phyloP scores from a whole-genome alignment of 768 basidiomycete species.

The Pleurotus citrinopileatus region DNA sequence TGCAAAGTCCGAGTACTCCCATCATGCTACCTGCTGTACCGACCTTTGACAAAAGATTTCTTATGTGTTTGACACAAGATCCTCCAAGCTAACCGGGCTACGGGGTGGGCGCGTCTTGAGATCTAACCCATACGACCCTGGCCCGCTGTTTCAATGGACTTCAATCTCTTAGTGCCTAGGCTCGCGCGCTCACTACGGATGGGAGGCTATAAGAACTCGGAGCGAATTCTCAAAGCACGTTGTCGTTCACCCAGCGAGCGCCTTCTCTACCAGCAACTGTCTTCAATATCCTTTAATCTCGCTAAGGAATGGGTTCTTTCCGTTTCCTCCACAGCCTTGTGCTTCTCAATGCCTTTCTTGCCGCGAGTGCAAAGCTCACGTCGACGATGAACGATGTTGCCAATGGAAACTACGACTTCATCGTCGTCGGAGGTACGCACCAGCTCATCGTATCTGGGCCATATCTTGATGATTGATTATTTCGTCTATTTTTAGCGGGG shows the following conservation, averaged over 20 bases:
- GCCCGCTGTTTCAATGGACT: background rate
- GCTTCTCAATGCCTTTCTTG: background rate
- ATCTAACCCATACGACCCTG: background rate
- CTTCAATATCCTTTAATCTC: background rate
- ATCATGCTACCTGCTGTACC: background rate
- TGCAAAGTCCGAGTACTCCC: background rate
- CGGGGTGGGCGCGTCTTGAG: background rate
- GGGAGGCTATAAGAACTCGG: background rate
- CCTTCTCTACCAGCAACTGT: background rate
- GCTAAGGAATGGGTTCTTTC: background rate
- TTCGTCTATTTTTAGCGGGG: slow-evolving; percentile 5
- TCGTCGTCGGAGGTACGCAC: background rate
- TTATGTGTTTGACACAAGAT: background rate
- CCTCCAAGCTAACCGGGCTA: background rate
- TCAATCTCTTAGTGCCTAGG: background rate
- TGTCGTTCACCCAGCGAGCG: background rate
- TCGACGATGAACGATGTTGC: background rate
- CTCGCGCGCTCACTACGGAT: background rate
- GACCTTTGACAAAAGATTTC: no score
- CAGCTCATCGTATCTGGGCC: background rate
- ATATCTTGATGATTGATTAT: background rate
- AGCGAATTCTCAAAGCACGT: background rate
- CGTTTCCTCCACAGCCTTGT: background rate
- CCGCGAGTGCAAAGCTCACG: background rate
- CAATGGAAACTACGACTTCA: background rate